Conservation (phyloP, 2,329 filamentous ascomycete genomes). For the Phialophora tarda region DNA sequence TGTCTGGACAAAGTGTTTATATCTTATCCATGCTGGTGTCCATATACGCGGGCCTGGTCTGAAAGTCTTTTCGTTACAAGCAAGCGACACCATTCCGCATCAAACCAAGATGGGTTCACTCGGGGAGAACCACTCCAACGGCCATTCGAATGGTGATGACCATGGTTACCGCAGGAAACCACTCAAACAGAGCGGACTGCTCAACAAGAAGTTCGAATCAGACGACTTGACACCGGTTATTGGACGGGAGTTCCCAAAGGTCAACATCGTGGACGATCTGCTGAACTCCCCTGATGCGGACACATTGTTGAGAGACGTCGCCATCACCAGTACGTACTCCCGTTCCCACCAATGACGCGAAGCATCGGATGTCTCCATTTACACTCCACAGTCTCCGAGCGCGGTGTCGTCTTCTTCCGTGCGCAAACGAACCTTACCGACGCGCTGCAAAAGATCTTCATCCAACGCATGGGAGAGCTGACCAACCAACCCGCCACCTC, state of each 20-base stretch:
- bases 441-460: slow-evolving; percentile 69
- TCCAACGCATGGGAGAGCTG: slow-evolving; percentile 64
- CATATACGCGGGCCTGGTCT: neutral
- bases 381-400: slow-evolving; percentile 62
- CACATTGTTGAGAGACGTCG: slow-evolving; percentile 69
- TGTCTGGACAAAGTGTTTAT: neutral
- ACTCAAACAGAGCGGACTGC: slow-evolving; percentile 48
- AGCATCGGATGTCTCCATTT: neutral
- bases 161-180: slow-evolving; percentile 36
- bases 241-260: slow-evolving; percentile 54
- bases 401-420: slow-evolving; percentile 73
- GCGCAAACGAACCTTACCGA: slow-evolving; percentile 66
- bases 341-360: neutral
- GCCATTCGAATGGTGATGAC: slow-evolving; percentile 4
- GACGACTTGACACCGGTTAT: slow-evolving; percentile 60
- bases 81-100: neutral
- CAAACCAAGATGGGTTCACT: slow-evolving; percentile 11
- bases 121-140: slow-evolving; percentile 14
- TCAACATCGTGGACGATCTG: slow-evolving; percentile 57
- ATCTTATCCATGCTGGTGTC: neutral
- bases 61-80: neutral
- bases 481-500: slow-evolving; percentile 64
- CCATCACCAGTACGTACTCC: slow-evolving; percentile 63
- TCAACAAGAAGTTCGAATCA: slow-evolving; percentile 51
- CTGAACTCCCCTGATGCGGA: slow-evolving; percentile 67